Conservation (phyloP, 2,329 filamentous ascomycete species). For the Alternaria consortialis region DNA sequence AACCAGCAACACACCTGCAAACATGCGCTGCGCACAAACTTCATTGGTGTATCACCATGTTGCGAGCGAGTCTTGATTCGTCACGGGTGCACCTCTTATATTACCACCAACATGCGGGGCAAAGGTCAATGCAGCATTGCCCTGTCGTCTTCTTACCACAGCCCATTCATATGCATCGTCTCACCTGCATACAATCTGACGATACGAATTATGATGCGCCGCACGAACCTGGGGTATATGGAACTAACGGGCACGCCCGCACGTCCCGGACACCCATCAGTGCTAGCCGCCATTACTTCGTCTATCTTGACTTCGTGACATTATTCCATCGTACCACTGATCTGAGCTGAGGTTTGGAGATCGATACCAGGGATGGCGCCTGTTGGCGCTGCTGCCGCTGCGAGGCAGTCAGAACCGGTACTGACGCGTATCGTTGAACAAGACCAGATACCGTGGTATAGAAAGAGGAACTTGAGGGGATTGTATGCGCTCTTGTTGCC, state of each 20-base stretch:
- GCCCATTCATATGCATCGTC: conserved; percentile 4
- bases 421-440: conserved; percentile 53
- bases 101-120: conserved; percentile 23
- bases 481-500: conserved; percentile 49
- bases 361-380: conserved; percentile 25
- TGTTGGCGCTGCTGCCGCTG: conserved; percentile 21
- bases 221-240: conserved; percentile 19
- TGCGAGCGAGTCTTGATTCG: neutral
- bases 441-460: conserved; percentile 53
- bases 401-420: conserved; percentile 48
- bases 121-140: conserved; percentile 12
- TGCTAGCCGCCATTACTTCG: conserved; percentile 1
- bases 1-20: neutral
- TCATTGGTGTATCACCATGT: neutral
- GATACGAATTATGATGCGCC: conserved; percentile 7
- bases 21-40: neutral
- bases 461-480: conserved; percentile 47
- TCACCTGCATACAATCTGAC: conserved; percentile 15
- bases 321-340: neutral
- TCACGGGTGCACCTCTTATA: neutral
- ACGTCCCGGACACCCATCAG: conserved; percentile 6
- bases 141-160: neutral
- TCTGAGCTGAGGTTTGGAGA: neutral
- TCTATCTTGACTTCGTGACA: neutral
- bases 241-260: conserved; percentile 9